These are phyloP conservation scores for Cladosporium sp. DNA, from an alignment of 2,329 filamentous ascomycete species.

Conservation along the genomic window DNA sequence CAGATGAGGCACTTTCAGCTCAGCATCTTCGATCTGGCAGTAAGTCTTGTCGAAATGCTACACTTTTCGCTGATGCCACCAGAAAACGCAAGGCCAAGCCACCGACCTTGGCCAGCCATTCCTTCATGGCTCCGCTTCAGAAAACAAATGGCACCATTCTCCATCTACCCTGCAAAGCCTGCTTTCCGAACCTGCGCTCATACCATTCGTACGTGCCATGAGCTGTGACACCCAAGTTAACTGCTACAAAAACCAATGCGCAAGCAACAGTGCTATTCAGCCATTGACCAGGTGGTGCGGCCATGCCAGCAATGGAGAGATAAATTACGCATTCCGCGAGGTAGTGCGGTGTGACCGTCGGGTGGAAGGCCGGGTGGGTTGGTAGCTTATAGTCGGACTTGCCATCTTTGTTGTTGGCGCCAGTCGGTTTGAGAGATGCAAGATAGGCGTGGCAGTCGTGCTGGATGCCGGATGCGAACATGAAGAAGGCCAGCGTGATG, in stretches of 20 bases:
- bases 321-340: constrained; percentile 86
- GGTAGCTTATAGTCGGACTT: constrained; percentile 76
- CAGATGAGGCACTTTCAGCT: not conserved
- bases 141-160: constrained; percentile 71
- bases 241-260: constrained; percentile 69
- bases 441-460: constrained; percentile 58
- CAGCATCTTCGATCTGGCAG: not conserved
- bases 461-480: constrained; percentile 71
- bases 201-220: constrained; percentile 79
- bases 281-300: constrained; percentile 65
- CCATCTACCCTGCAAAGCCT: constrained; percentile 64
- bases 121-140: not conserved
- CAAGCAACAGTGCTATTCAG: constrained; percentile 74
- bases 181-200: constrained; percentile 67
- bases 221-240: constrained; percentile 82
- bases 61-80: not conserved
- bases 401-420: constrained; percentile 10
- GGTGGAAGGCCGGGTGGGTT: constrained; percentile 67
- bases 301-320: constrained; percentile 69
- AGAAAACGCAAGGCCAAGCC: not conserved
- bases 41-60: constrained; percentile 1
- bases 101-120: not conserved
- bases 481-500: constrained; percentile 63
- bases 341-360: constrained; percentile 84
- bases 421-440: constrained; percentile 35